Evolutionary conservation across 495 filamentous ascomycete genomes (phyloP).

Genomic region (Glutinoglossum americanum): DNA sequence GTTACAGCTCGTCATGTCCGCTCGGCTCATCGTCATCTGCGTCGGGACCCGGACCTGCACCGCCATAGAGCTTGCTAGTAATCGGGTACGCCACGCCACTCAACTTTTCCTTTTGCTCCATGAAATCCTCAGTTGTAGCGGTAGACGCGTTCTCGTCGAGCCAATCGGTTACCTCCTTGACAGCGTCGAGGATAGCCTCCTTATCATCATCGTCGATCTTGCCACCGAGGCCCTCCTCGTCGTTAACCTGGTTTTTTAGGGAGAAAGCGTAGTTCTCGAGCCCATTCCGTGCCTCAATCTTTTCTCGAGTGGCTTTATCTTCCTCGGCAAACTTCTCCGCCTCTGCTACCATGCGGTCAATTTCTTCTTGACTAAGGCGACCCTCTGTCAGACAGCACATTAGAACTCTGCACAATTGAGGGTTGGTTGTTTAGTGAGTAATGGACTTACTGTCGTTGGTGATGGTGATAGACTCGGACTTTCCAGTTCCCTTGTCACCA

Average conservation of each 20-base stretch:
- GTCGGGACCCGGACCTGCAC: conserved; percentile 36
- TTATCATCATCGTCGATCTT: conserved; percentile 99
- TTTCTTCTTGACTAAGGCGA: conserved; percentile 85
- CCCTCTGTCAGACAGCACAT: conserved; percentile 28
- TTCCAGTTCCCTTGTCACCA: conserved; percentile 91
- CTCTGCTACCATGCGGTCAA: conserved; percentile 93
- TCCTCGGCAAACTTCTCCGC: conserved; percentile 97
- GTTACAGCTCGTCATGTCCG: conserved; percentile 80
- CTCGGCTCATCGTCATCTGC: conserved; percentile 47
- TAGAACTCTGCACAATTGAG: neutral
- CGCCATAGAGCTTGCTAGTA: conserved; percentile 87
- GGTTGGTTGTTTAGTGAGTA: neutral
- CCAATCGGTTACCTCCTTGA: conserved; percentile 96
- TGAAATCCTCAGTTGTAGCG: conserved; percentile 80
- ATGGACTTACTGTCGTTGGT: conserved; percentile 53
- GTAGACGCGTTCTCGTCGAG: conserved; percentile 85
- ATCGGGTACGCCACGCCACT: conserved; percentile 93
- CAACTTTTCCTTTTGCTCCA: conserved; percentile 99
- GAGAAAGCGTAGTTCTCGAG: conserved; percentile 94
- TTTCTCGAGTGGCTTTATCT: conserved; percentile 88
- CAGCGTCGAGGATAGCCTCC: conserved; percentile 84
- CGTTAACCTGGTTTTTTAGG: conserved; percentile 97
- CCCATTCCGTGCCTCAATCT: conserved; percentile 86
- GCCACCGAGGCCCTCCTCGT: conserved; percentile 88
- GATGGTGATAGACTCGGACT: conserved; percentile 89